A percentile compares a stretch with the other conserved stretches of the same genome.
Evolutionary conservation across 164 flowering plant species (phyloP).

Genomic region (Berberis thunbergii): DNA sequence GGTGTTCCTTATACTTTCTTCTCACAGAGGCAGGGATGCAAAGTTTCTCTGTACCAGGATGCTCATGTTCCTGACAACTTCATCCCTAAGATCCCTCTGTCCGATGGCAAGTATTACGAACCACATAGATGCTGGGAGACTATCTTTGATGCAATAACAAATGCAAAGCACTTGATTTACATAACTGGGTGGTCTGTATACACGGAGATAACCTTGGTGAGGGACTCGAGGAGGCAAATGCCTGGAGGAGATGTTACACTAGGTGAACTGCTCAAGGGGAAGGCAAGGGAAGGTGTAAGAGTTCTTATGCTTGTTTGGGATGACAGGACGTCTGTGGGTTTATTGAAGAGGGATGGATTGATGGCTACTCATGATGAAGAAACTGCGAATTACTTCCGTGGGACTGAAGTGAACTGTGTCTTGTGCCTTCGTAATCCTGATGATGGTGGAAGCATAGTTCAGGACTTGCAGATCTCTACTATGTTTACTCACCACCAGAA

Average conservation of each 20-base stretch:
- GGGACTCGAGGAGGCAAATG: conserved; percentile 52
- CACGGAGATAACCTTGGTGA: conserved; percentile 47
- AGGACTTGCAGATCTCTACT: conserved; percentile 48
- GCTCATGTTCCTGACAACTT: conserved; percentile 55
- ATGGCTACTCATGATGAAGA: conserved; percentile 85
- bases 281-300: conserved; percentile 70
- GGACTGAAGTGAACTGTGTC: conserved; percentile 51
- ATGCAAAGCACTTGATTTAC: conserved; percentile 67
- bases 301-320: conserved; percentile 24
- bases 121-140: conserved; percentile 77
- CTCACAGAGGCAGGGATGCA: conserved; percentile 49
- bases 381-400: conserved; percentile 39
- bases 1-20: conserved; percentile 75
- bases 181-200: conserved; percentile 32
- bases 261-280: conserved; percentile 67
- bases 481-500: conserved; percentile 91
- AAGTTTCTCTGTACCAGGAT: conserved; percentile 67
- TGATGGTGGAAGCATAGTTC: conserved; percentile 45
- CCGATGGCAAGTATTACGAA: conserved; percentile 44
- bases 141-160: conserved; percentile 57
- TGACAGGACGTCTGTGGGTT: conserved; percentile 41
- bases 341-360: conserved; percentile 55
- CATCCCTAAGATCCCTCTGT: conserved; percentile 45
- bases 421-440: conserved; percentile 76
- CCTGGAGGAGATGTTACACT: conserved; percentile 50